Conservation (phyloP, 495 filamentous ascomycete species). For the Penicillium taxi region DNA sequence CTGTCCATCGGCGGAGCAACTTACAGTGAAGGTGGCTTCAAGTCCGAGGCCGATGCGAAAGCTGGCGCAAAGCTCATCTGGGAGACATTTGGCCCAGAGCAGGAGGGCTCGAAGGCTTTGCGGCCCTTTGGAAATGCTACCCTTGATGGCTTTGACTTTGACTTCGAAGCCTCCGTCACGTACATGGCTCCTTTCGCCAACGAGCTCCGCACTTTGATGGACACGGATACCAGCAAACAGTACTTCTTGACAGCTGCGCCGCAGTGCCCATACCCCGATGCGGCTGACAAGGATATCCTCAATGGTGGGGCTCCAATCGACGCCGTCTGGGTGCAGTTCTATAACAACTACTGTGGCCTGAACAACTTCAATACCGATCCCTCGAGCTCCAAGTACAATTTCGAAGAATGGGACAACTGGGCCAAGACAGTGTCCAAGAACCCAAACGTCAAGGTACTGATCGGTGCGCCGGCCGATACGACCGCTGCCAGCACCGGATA, state of each 20-base stretch:
- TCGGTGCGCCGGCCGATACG: constrained; percentile 58
- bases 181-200: constrained; percentile 50
- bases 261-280: constrained; percentile 60
- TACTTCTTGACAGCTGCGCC: constrained; percentile 60
- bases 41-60: constrained; percentile 41
- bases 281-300: constrained; percentile 49
- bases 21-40: constrained; percentile 56
- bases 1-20: constrained; percentile 60
- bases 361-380: constrained; percentile 40
- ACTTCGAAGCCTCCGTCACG: constrained; percentile 46
- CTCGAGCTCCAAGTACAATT: constrained; percentile 56
- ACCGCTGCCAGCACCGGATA: constrained; percentile 54
- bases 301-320: constrained; percentile 47
- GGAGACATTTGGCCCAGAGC: constrained; percentile 52
- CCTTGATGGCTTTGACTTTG: constrained; percentile 68
- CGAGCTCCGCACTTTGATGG: constrained; percentile 46
- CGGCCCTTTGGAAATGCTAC: constrained; percentile 58
- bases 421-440: constrained; percentile 54
- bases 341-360: constrained; percentile 65
- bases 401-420: constrained; percentile 65
- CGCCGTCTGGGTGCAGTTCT: constrained; percentile 65
- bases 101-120: constrained; percentile 20
- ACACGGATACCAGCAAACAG: constrained; percentile 39
- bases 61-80: constrained; percentile 54
- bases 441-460: constrained; percentile 53